Conservation (phyloP, 2,329 filamentous ascomycete species). For the Aspergillus sp. region DNA sequence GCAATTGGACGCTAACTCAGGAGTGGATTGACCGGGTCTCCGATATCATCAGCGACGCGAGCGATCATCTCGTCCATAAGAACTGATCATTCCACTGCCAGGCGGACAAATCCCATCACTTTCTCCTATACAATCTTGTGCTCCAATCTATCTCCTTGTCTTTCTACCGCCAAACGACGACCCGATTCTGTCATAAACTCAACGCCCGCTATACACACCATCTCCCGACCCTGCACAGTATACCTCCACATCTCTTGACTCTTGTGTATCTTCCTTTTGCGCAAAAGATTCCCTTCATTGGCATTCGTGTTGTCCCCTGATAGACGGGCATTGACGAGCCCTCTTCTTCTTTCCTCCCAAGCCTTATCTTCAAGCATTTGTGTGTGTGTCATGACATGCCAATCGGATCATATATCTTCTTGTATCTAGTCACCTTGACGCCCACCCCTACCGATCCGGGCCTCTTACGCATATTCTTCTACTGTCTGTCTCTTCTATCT, state of each 20-base stretch:
- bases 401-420: neutral
- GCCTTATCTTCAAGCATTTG: neutral
- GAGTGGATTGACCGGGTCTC: conserved; percentile 71
- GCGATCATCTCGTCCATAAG: conserved; percentile 46
- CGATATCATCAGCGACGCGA: conserved; percentile 64
- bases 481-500: neutral
- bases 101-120: neutral
- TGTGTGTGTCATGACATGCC: neutral
- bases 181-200: neutral
- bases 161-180: neutral
- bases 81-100: conserved; percentile 7
- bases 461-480: neutral
- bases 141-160: neutral
- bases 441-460: neutral
- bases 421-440: neutral
- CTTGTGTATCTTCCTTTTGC: neutral
- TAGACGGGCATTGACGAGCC: neutral
- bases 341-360: neutral
- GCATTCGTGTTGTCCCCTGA: neutral
- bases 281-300: neutral
- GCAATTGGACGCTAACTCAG: conserved; percentile 70
- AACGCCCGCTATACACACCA: neutral
- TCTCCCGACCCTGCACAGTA: neutral
- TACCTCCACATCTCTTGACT: neutral
- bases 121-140: neutral